Percentiles rank a stretch among this genome's conserved stretches.
phyloP scores from a whole-genome alignment of 805 yeast genomes.

The Teunomyces barrocoloradensis region DNA sequence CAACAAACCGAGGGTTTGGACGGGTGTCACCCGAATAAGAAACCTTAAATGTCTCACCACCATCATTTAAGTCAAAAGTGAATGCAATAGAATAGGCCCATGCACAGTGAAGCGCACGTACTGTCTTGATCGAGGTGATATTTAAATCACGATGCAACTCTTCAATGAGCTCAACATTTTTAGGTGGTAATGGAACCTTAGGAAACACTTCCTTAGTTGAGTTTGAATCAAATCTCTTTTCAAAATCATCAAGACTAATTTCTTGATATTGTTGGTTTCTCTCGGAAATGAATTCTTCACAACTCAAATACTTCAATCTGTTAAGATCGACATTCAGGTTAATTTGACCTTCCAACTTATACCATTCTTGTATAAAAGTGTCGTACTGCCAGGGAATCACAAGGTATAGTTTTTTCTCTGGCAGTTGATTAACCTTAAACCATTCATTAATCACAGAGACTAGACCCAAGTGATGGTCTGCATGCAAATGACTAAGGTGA shows the following conservation, averaged over 20 bases:
- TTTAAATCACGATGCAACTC: conserved; percentile 42
- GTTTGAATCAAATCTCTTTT: conserved; percentile 27
- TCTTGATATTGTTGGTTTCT: conserved; percentile 31
- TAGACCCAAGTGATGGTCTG: conserved; percentile 93
- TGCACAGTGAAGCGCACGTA: conserved; percentile 81
- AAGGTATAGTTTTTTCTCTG: conserved; percentile 46
- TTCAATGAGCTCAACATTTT: conserved; percentile 25
- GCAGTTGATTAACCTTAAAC: conserved; percentile 42
- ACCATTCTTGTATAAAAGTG: conserved; percentile 69
- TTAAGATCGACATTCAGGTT: conserved; percentile 28
- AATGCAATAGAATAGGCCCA: conserved; percentile 69
- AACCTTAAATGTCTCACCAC: conserved; percentile 51
- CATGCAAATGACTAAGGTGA: conserved; percentile 87
- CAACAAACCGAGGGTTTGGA: conserved; percentile 66
- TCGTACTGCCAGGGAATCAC: conserved; percentile 75
- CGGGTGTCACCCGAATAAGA: conserved; percentile 96
- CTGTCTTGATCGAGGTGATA: conserved; percentile 49
- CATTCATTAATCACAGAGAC: conserved; percentile 68
- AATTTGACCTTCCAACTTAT: conserved; percentile 40
- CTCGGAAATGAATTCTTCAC: conserved; percentile 51
- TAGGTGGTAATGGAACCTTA: conserved; percentile 22
- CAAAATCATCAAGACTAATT: conserved; percentile 29
- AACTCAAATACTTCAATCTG: conserved; percentile 52
- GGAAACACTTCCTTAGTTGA: conserved; percentile 13
- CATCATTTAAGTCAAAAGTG: conserved; percentile 44